Conservation (phyloP, 1,284 basidiomycete species). For the Farysia itapuensis region DNA sequence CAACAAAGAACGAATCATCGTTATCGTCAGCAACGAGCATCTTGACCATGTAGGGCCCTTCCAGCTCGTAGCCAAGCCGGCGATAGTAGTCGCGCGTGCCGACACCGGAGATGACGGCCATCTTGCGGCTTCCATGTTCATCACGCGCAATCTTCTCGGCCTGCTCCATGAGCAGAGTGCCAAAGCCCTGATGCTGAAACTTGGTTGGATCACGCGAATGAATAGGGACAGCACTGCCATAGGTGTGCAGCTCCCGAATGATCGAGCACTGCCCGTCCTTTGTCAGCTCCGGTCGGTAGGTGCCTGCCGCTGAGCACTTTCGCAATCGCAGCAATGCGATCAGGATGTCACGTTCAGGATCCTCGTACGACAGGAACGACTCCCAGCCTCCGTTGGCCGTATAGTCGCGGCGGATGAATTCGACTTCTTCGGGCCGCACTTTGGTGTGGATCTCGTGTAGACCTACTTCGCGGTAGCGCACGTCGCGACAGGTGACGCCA, state of each 20-base stretch:
- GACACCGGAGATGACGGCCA: slow-evolving; percentile 95
- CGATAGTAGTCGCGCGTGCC: slow-evolving; percentile 94
- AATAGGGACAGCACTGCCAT: slow-evolving; percentile 95
- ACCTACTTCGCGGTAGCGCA: slow-evolving; percentile 96
- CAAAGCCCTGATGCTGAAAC: slow-evolving; percentile 75
- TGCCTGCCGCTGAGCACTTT: slow-evolving; percentile 93
- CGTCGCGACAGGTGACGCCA: slow-evolving; percentile 94
- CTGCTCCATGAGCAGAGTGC: slow-evolving; percentile 97
- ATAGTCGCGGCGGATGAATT: slow-evolving; percentile 95
- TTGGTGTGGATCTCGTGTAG: slow-evolving; percentile 99
- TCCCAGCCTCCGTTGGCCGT: slow-evolving; percentile 95
- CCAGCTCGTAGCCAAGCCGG: slow-evolving; percentile 86
- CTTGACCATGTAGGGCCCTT: slow-evolving; percentile 73
- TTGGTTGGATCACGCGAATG: slow-evolving; percentile 96
- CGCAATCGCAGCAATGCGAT: slow-evolving; percentile 88
- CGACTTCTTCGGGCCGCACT: slow-evolving; percentile 91
- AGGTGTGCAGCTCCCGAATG: slow-evolving; percentile 96
- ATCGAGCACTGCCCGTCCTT: slow-evolving; percentile 80
- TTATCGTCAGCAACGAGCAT: slow-evolving; percentile 31
- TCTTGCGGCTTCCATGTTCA: slow-evolving; percentile 89
- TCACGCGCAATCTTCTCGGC: slow-evolving; percentile 97
- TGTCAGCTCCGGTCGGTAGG: slow-evolving; percentile 89
- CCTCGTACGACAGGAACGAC: slow-evolving; percentile 98
- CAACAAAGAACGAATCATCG: slow-evolving; percentile 4
- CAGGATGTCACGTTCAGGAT: slow-evolving; percentile 93